A percentile compares a stretch with the other conserved stretches of the same genome.
These are phyloP conservation scores for Physcomitrellopsis africana DNA, from an alignment of 225 moss, liverwort and hornwort species.

Conservation along the genomic window DNA sequence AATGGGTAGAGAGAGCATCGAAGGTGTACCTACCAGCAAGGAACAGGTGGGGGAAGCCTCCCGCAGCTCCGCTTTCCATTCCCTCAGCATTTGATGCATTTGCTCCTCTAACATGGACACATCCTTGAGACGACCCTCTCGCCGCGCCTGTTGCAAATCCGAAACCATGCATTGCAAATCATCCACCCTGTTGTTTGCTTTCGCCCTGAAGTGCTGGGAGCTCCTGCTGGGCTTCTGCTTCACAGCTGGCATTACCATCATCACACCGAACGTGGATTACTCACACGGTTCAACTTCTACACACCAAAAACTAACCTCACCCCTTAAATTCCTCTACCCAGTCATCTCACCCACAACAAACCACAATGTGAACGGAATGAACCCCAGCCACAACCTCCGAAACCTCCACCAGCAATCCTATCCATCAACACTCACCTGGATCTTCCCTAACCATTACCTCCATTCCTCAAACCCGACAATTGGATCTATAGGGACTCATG, in stretches of 20 bases:
- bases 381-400: conserved; percentile 31
- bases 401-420: conserved; percentile 15
- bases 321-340: no score
- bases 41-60: conserved; percentile 65
- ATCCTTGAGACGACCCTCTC: conserved; percentile 65
- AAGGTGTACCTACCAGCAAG: conserved; percentile 48
- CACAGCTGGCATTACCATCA: conserved; percentile 41
- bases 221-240: conserved; percentile 59
- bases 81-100: conserved; percentile 66
- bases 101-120: conserved; percentile 67
- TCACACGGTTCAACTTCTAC: neutral
- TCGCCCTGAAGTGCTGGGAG: conserved; percentile 64
- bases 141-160: conserved; percentile 66
- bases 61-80: conserved; percentile 68
- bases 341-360: no score
- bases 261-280: neutral
- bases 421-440: no score
- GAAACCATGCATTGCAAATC: conserved; percentile 70
- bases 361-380: neutral
- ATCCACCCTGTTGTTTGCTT: conserved; percentile 63
- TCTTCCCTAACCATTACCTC: no score
- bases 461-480: no score
- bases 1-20: neutral
- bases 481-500: no score
- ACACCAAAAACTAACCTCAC: neutral